These are phyloP conservation scores for Penicillium aurantiogriseum DNA, from an alignment of 2,329 filamentous ascomycete species.

Conservation along the genomic window DNA sequence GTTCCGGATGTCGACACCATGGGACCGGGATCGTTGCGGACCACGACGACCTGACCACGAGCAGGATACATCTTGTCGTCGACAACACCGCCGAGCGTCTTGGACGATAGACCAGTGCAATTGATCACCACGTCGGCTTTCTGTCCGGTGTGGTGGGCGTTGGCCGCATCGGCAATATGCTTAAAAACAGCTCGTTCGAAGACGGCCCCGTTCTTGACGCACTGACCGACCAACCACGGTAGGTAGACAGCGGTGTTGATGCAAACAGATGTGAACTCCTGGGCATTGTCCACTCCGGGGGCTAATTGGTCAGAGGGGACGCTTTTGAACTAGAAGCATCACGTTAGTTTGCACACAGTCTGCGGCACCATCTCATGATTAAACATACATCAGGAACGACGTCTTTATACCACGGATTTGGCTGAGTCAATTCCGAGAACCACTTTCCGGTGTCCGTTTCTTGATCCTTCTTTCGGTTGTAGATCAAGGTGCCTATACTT, in stretches of 20 bases:
- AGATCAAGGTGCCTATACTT: slow-evolving; percentile 49
- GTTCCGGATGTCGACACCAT: slow-evolving; percentile 72
- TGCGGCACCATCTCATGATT: background rate
- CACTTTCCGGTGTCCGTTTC: slow-evolving; percentile 53
- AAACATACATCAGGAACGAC: slow-evolving; percentile 64
- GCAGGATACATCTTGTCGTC: slow-evolving; percentile 72
- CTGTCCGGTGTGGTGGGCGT: slow-evolving; percentile 57
- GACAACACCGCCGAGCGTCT: slow-evolving; percentile 74
- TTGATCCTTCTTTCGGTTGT: slow-evolving; percentile 65
- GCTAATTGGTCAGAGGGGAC: slow-evolving; percentile 59
- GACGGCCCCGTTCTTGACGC: slow-evolving; percentile 68
- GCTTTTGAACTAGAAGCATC: slow-evolving; percentile 55
- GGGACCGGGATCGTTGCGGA: slow-evolving; percentile 70
- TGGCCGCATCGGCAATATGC: slow-evolving; percentile 71
- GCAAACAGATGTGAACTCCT: slow-evolving; percentile 78
- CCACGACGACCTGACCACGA: slow-evolving; percentile 79
- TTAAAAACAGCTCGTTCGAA: slow-evolving; percentile 62
- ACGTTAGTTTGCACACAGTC: background rate
- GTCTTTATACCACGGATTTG: slow-evolving; percentile 71
- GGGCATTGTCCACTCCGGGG: slow-evolving; percentile 67
- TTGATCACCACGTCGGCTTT: slow-evolving; percentile 73
- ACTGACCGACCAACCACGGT: slow-evolving; percentile 79
- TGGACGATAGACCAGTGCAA: slow-evolving; percentile 75
- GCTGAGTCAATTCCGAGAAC: slow-evolving; percentile 66
- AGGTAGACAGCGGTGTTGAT: slow-evolving; percentile 90